Evolutionary conservation across 164 flowering plant genomes (phyloP), one percentile per base, ranked within the genome.

Genomic region (Santalum album): DNA sequence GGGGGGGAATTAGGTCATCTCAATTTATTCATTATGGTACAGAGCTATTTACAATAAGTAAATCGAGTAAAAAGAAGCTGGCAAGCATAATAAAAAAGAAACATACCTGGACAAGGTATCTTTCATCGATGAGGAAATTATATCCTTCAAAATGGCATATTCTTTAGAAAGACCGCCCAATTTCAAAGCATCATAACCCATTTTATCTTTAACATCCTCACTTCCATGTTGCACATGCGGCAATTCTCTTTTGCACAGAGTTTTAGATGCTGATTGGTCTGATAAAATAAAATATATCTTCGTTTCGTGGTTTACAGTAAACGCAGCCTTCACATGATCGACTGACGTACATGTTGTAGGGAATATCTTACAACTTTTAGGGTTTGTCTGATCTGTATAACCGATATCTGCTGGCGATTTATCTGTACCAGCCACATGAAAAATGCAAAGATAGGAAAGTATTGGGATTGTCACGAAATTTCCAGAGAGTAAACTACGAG

Each of bases 121-220:
- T 60, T 79, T 73, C 59, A 67, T 55, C 6, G 75, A 62, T 44
- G 87, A 72, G 32, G 78, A 69, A 42, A 92, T 80, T 45, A 83
- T 80, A 53, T 89, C 92, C 70, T 62, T 78, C 65, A 92, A 47
- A 53, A 68, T 48, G 19, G 61, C 72, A 75, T 66, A 86, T 64
- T 94, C 97, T 66, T 82, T 76, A 19, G 85, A 75, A n/a, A 94
- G 68, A 50, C 97, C 97, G 63, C 95, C 99, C 66, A 92, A 55
- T 59, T 74, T 80, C 11, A 70, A 6, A 51, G 49, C 19, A 29
- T 66, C 63, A 52, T 14, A 51, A 22, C 24, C 65, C 2, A 27
- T 16, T 5, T 63, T 61, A 25, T 61, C 70, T 57, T 50, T 64
- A 55, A 19, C 29, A 42, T 54, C 44, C 20, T 51, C 53, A 51